Evolutionary conservation across 768 basidiomycete species (phyloP), one percentile per base, ranked within the genome.

Genomic region (Russula sp.): DNA sequence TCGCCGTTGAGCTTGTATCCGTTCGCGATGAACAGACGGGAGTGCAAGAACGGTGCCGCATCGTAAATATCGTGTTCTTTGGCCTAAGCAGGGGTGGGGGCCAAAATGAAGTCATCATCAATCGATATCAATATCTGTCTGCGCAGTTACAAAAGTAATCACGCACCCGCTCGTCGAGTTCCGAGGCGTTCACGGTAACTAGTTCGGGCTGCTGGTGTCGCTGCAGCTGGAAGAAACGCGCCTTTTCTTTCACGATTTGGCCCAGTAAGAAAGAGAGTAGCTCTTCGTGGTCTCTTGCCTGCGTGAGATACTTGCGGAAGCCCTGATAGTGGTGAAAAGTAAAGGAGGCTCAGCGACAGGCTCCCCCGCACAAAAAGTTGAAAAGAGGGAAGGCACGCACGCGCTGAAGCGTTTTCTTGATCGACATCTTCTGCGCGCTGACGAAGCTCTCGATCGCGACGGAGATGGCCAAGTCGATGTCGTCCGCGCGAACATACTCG

Each of bases 31-130:
- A 99, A 99, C 32, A 99, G 71, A 66, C 85, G 87, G 3, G 91
- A 94, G 38, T 77, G 81, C 69, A 97, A 73, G 83, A 98, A 99
- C 5, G 93, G 84, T 20, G 81, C 75, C 36, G 88, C 83, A 70
- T 98, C 95, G 70, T 87, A 98, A 53, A 98, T 98, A 66, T 99
- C 97, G 67, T 97, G 87, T 53, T 98, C 97, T 70, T 96, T 97
- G 9, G 94, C 92, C 93, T 96, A 20, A 1, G 38, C 22, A 11
- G 16, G 16, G 11, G 25, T 29, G 25, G 25, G 25, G 25, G 25
- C 25, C 25, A 10, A 36, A 54, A 46, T 4, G 3, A 29, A 29
- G 5, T 48, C 29, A 36, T 20, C 51, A 46, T 56, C 46, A 18
- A 43, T 5, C 10, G 16, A 14, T n/a, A n/a, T n/a, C n/a, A n/a